These are phyloP conservation scores for Epipyxis sp. DNA, from an alignment of 108 stramenopile species.

Conservation along the genomic window DNA sequence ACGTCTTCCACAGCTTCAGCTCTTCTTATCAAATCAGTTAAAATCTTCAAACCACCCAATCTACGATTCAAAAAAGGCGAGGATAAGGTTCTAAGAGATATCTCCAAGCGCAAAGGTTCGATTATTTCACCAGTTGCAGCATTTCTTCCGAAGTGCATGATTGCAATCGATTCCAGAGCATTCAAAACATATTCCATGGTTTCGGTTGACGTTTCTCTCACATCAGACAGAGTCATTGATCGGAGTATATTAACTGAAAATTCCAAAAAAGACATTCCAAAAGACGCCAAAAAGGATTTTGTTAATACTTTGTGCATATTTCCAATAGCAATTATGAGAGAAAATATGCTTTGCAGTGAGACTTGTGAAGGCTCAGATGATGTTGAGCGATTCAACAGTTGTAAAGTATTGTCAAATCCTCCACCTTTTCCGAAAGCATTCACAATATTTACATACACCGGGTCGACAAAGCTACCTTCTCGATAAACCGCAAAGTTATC, in stretches of 20 bases:
- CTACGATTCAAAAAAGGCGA: slow-evolving; percentile 26
- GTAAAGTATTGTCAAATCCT: too few species aligned
- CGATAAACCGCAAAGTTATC: not conserved
- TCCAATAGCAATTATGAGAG: not conserved
- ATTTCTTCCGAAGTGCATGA: too few species aligned
- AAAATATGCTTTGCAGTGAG: not conserved
- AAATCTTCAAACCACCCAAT: slow-evolving; percentile 19
- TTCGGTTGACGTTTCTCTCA: too few species aligned
- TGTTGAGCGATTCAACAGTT: too few species aligned
- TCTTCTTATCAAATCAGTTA: not conserved
- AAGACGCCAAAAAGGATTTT: too few species aligned
- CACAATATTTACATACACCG: not conserved
- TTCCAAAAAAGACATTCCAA: too few species aligned
- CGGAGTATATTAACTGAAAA: too few species aligned
- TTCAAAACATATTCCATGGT: not conserved
- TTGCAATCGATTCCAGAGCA: not conserved
- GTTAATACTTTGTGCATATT: too few species aligned
- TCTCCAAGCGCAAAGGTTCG: not conserved
- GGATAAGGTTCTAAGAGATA: not conserved
- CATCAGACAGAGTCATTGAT: too few species aligned
- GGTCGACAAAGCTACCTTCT: not conserved
- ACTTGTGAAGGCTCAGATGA: not conserved
- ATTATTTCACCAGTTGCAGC: too few species aligned
- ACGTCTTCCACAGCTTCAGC: not conserved
- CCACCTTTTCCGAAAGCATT: not conserved